Percentiles rank a stretch among this genome's conserved stretches.
Conservation (phyloP, 2,329 filamentous ascomycete genomes). For the Magnaporthiopsis incrustans region DNA sequence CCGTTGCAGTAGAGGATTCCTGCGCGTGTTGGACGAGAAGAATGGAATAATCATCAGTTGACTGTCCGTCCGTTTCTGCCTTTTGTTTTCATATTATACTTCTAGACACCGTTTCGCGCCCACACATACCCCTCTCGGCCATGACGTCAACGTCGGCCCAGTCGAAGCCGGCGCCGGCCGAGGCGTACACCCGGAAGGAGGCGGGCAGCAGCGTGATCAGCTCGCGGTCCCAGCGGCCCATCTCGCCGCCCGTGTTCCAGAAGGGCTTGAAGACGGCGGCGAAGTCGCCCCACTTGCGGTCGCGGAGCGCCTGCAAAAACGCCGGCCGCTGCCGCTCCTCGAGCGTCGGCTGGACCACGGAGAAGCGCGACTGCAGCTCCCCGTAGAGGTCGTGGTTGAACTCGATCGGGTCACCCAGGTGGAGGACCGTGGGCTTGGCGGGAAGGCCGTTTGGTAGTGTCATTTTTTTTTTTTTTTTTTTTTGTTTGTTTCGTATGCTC, state of each 20-base stretch:
- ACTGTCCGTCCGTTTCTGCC: slow-evolving; percentile 33
- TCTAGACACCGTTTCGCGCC: no score
- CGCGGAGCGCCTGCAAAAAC: slow-evolving; percentile 28
- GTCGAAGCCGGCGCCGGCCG: slow-evolving; percentile 53
- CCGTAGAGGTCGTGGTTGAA: slow-evolving; percentile 23
- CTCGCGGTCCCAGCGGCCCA: slow-evolving; percentile 17
- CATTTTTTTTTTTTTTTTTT: not conserved
- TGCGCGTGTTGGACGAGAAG: slow-evolving; percentile 22
- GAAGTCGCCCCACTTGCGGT: slow-evolving; percentile 34
- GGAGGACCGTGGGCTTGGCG: slow-evolving; percentile 20
- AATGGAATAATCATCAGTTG: slow-evolving; percentile 42
- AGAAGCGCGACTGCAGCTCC: slow-evolving; percentile 21
- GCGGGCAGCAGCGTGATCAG: slow-evolving; percentile 30
- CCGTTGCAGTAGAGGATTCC: slow-evolving; percentile 36
- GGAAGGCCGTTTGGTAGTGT: not conserved
- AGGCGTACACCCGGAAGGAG: slow-evolving; percentile 49
- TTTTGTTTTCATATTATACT: no score
- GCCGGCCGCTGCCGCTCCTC: slow-evolving; percentile 29
- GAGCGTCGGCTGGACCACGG: slow-evolving; percentile 25
- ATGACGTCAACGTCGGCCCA: slow-evolving; percentile 49
- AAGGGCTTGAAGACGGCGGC: slow-evolving; percentile 14
- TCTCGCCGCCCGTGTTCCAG: slow-evolving; percentile 17
- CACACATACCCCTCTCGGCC: slow-evolving; percentile 17
- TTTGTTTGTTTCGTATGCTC: not conserved
- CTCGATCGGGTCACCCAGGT: slow-evolving; percentile 24